These are phyloP conservation scores for Periconia digitata DNA, from an alignment of 2,329 filamentous ascomycete genomes.

Conservation along the genomic window DNA sequence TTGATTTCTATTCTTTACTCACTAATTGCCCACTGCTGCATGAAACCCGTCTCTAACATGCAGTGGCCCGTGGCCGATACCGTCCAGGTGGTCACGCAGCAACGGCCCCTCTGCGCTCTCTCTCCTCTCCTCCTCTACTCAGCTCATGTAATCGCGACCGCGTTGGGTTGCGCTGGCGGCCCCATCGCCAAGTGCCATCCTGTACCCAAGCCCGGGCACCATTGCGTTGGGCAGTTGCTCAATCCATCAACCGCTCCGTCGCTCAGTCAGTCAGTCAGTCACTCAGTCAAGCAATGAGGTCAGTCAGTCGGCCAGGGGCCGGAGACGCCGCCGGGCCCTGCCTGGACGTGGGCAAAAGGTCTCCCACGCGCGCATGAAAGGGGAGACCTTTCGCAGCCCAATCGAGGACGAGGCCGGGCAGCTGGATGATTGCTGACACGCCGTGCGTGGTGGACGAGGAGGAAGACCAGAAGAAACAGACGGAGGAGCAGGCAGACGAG, in stretches of 20 bases:
- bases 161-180: slow-evolving; percentile 4
- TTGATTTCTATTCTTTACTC: no score
- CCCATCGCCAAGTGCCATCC: neutral
- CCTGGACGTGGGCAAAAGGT: slow-evolving; percentile 8
- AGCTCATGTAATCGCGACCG: slow-evolving; percentile 11
- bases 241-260: no score
- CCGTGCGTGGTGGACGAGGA: no score
- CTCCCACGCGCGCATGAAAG: slow-evolving; percentile 6
- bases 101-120: slow-evolving; percentile 8
- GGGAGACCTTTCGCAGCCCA: slow-evolving; percentile 31
- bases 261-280: no score
- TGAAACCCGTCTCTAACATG: slow-evolving; percentile 39
- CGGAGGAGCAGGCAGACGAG: neutral
- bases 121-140: slow-evolving; percentile 4
- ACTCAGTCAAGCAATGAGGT: no score
- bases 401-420: no score
- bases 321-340: slow-evolving; percentile 15
- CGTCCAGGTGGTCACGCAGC: neutral
- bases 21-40: no score
- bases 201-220: no score
- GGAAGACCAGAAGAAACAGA: no score
- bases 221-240: no score
- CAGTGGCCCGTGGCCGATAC: slow-evolving; percentile 6
- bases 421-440: no score
- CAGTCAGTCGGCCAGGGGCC: no score